A percentile compares a stretch with the other conserved stretches of the same genome.
phyloP scores from a whole-genome alignment of 371 early-diverging fungal species.

The Mycotypha africana region DNA sequence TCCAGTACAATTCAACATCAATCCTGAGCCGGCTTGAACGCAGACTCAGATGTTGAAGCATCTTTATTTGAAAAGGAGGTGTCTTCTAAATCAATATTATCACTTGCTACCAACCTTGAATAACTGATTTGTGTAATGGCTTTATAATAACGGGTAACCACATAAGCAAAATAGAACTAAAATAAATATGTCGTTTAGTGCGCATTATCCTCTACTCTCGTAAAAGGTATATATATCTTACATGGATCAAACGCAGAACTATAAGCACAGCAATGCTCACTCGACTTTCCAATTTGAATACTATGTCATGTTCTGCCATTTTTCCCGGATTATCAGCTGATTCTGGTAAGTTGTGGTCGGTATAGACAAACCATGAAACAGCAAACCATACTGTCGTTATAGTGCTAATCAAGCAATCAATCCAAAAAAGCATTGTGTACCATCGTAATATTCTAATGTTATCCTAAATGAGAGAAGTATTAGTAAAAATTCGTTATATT shows the following conservation, averaged over 20 bases:
- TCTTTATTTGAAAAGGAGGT: not conserved
- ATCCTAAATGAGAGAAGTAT: too few species aligned
- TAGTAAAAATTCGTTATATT: too few species aligned
- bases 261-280: constrained; percentile 37
- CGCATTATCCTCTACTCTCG: not conserved
- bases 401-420: constrained; percentile 33
- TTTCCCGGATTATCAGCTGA: constrained; percentile 25
- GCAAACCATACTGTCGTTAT: constrained; percentile 32
- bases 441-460: constrained; percentile 21
- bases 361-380: constrained; percentile 36
- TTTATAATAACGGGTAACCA: constrained; percentile 33
- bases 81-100: constrained; percentile 10
- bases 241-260: constrained; percentile 32
- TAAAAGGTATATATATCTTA: too few species aligned
- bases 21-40: constrained; percentile 10
- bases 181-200: too few species aligned
- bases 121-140: constrained; percentile 20
- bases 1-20: too few species aligned
- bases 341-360: constrained; percentile 38
- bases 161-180: constrained; percentile 40
- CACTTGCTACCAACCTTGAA: constrained; percentile 16
- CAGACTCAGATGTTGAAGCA: not conserved
- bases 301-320: constrained; percentile 18
- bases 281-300: constrained; percentile 31
- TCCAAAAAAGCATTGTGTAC: constrained; percentile 40